Conservation (phyloP, 2,329 filamentous ascomycete genomes). For the Trichophyton schoenleinii region DNA sequence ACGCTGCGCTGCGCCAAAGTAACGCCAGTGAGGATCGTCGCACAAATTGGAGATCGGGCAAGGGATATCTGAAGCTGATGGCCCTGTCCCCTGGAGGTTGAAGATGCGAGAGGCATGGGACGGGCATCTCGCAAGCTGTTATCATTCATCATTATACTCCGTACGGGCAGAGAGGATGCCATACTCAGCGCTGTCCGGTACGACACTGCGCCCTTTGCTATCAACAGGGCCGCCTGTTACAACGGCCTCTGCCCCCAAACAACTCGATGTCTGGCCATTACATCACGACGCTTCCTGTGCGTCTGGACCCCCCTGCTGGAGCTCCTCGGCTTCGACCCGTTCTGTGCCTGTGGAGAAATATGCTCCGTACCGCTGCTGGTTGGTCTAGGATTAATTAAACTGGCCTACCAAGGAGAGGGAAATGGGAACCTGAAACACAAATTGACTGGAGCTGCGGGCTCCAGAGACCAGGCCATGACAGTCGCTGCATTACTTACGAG, state of each 20-base stretch:
- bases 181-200: no score
- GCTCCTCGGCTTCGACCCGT: background rate
- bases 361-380: slow-evolving; percentile 1
- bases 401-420: background rate
- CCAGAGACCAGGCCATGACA: background rate
- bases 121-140: background rate
- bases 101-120: background rate
- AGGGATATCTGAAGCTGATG: background rate
- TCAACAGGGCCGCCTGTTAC: no score
- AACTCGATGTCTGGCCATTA: background rate
- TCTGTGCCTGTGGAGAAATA: background rate
- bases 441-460: background rate
- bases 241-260: no score
- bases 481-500: background rate
- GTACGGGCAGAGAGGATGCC: no score
- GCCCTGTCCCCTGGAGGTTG: background rate
- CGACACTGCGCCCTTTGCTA: no score
- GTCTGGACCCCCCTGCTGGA: background rate
- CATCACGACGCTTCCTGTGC: background rate
- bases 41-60: slow-evolving; percentile 1
- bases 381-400: background rate
- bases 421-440: background rate
- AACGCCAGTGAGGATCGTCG: background rate
- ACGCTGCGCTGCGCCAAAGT: slow-evolving; percentile 2
- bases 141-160: no score